Evolutionary conservation across 805 yeast genomes (phyloP), one percentile per base, ranked within the genome.

Genomic region (Danielozyma ontarioensis): DNA sequence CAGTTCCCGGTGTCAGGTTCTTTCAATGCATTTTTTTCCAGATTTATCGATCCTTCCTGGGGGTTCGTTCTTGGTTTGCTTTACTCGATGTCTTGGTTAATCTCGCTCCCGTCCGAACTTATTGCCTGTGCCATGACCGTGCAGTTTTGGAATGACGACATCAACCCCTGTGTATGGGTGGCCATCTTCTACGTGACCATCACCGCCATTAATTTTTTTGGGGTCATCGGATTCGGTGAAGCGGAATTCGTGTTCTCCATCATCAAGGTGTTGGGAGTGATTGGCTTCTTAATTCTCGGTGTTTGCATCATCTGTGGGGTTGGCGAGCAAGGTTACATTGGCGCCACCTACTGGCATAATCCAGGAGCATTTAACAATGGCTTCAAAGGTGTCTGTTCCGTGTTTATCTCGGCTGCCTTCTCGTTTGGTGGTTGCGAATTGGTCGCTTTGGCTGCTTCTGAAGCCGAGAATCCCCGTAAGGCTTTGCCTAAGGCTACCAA

Each of bases 361-460:
- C 81, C 82, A 5, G 81, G 81, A 36, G 63, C 78, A 5, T 74
- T 74, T 41, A 58, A 64, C 32, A 59, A 73, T 42, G 76, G 74
- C 13, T 72, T 75, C 48, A 74, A 75, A 44, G 81, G 81, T 49
- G 66, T 75, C 24, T 66, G 69, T 35, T 57, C 70, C 16, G 72
- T 72, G 23, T 67, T 77, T 37, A 72, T 76, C 25, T 68, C 72
- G 13, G 73, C 80, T 12, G 78, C 80, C 5, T 77, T 76, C 48
- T 69, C 82, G 2, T 74, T 74, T 39, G 81, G 81, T 48, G 80
- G 79, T 52, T 68, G 76, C 29, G 83, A 77, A 56, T 68, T 72
- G 42, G 68, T 76, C 40, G 78, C 78, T 12, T 55, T 76, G 37
- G 76, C 78, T 22, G 80, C 83, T 13, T 76, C 76, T 14, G 79